Base-by-base conservation (phyloP, 495 filamentous ascomycete species). In the Cetradonia linearis region DNA sequence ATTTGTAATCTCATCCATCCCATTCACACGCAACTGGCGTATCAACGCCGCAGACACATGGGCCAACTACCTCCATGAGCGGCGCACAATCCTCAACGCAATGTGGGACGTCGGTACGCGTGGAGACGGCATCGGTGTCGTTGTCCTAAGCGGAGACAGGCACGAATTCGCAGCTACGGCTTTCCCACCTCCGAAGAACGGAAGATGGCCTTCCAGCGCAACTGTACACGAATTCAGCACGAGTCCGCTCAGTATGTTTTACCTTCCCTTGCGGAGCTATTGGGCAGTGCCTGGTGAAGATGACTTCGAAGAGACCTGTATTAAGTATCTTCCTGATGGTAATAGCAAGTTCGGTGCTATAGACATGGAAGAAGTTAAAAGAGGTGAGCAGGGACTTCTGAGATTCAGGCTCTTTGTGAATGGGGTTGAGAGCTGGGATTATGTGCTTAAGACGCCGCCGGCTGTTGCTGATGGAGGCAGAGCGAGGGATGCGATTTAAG, bases 1-100 rank as follows among this genome's bases (percentile, higher is more conserved):
- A 74, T 83, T 98, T 68, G 72, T 98, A 38, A 82, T 88, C 6
- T 88, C 86, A 50, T 88, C 85, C 33, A 84, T 96, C 34, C 93
- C 93, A 0, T 96, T 98, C 72, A 97, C 93, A 16, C 91, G 94
- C 71, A 98, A 98, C 72, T 98, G 93, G 93, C 83, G 78, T 31
- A 78, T 93, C 64, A 87, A 88, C 58, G 82, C 77, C 5, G 75
- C 80, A 46, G 93, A 98, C 67, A 96, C 93, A 3, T 98, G 93
- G 93, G 89, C 86, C 38, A 91, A 89, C 0, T 96, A 91, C 71
- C 76, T 95, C 14, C 65, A 77, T 48, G 93, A 98, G 72, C 83
- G 93, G 18, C 79, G 77, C 33, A 79, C 72, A 60, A 81, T 98
- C 48, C 83, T 97, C 47, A 85, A 95, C 67, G 86, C 87, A 10